Percentiles rank a stretch among this genome's conserved stretches.
Evolutionary conservation across 495 filamentous ascomycete species (phyloP).

Genomic region (Trichodelitschia bisporula): DNA sequence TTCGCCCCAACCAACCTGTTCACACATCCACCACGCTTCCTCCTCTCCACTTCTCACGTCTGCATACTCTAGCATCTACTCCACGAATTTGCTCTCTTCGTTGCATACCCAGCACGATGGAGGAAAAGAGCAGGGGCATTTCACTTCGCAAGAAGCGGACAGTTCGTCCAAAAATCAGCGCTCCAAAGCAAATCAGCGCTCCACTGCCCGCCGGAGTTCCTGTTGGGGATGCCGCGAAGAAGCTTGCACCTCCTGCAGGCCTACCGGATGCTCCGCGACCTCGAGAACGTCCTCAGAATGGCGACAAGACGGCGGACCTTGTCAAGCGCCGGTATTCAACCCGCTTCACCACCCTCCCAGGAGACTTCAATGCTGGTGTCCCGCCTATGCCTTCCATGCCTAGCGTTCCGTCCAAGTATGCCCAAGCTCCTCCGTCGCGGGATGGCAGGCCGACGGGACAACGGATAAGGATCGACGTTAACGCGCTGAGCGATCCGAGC

Average conservation of each 20-base stretch:
- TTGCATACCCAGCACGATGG: slow-evolving; percentile 20
- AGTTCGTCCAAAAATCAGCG: slow-evolving; percentile 51
- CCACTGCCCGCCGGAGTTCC: slow-evolving; percentile 8
- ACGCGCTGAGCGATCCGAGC: slow-evolving; percentile 55
- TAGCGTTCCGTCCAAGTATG: slow-evolving; percentile 25
- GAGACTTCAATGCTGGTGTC: slow-evolving; percentile 34
- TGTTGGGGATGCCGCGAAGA: slow-evolving; percentile 18
- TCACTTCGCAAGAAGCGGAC: slow-evolving; percentile 80
- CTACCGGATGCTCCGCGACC: neutral
- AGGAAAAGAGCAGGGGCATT: slow-evolving; percentile 44
- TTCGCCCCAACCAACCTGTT: too few species aligned
- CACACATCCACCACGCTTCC: too few species aligned
- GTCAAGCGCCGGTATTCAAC: slow-evolving; percentile 90
- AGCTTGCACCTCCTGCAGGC: slow-evolving; percentile 4
- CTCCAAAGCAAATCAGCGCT: slow-evolving; percentile 57
- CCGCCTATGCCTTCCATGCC: slow-evolving; percentile 45
- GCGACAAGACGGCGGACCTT: slow-evolving; percentile 52
- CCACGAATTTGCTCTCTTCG: slow-evolving; percentile 5
- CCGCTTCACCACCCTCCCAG: slow-evolving; percentile 51
- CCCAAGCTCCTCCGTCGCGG: slow-evolving; percentile 6
- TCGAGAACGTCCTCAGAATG: slow-evolving; percentile 1
- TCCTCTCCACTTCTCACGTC: too few species aligned
- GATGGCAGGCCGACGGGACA: slow-evolving; percentile 20
- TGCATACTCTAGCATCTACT: too few species aligned
- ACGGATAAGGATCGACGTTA: slow-evolving; percentile 31